phyloP scores from a whole-genome alignment of 768 basidiomycete species.

The Boletus coccyginus region DNA sequence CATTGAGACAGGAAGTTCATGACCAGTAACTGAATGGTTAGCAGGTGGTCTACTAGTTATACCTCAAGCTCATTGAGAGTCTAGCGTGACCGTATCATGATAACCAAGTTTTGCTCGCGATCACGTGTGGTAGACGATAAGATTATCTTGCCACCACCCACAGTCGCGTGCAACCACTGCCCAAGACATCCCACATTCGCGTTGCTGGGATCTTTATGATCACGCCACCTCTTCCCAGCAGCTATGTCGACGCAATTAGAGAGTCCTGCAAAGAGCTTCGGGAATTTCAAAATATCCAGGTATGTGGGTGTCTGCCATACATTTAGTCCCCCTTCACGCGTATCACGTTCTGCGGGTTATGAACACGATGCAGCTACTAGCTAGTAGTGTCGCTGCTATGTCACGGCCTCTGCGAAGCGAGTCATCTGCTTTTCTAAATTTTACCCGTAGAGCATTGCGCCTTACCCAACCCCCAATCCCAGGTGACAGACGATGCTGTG shows the following conservation, averaged over 20 bases:
- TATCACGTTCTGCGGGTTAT: constrained; percentile 3
- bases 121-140: constrained; percentile 18
- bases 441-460: background rate
- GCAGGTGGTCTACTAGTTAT: background rate
- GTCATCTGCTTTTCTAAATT: background rate
- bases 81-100: too few relatives aligned
- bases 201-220: constrained; percentile 9
- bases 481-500: constrained; percentile 62
- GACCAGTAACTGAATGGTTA: background rate
- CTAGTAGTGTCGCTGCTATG: background rate
- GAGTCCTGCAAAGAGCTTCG: constrained; percentile 50
- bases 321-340: background rate
- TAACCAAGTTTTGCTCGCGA: background rate
- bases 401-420: background rate
- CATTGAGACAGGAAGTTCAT: constrained; percentile 18
- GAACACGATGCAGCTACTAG: background rate
- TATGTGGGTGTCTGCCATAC: constrained; percentile 31
- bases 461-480: constrained; percentile 12
- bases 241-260: constrained; percentile 51
- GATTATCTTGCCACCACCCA: background rate
- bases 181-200: background rate
- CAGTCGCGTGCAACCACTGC: too few relatives aligned
- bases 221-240: constrained; percentile 45
- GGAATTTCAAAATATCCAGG: constrained; percentile 47
- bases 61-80: too few relatives aligned